A percentile compares a stretch with the other conserved stretches of the same genome.
Conservation (phyloP, 1,284 basidiomycete genomes). For the Apiotrichum laibachii region DNA sequence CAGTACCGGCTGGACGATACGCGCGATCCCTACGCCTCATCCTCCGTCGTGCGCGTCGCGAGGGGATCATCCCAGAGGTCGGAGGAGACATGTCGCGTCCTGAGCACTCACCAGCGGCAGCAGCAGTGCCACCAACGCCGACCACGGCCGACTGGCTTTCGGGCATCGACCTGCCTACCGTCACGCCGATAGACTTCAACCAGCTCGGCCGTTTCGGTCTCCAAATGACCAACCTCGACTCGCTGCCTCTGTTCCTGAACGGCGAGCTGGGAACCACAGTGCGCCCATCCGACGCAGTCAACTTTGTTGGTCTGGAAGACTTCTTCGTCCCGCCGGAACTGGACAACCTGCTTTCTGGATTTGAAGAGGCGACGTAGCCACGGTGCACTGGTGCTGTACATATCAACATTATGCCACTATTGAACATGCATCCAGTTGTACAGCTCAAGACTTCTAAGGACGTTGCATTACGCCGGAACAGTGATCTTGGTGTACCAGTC, state of each 20-base stretch:
- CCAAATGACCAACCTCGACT: constrained; percentile 6
- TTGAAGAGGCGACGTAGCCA: not conserved
- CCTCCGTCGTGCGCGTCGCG: constrained; percentile 69
- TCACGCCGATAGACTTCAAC: not conserved
- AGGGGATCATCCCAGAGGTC: constrained; percentile 51
- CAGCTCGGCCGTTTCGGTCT: not conserved
- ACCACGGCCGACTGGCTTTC: not conserved
- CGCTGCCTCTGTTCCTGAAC: constrained; percentile 30
- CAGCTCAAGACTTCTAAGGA: too few species aligned
- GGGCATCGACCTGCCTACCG: not conserved
- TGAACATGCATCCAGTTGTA: too few species aligned
- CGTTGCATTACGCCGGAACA: too few species aligned
- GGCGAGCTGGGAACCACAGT: constrained; percentile 22
- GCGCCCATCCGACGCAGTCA: constrained; percentile 20
- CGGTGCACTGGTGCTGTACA: too few species aligned
- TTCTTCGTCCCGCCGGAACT: constrained; percentile 31
- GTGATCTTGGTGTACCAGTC: constrained; percentile 27
- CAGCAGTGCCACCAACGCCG: constrained; percentile 7
- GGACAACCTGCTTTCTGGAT: constrained; percentile 9
- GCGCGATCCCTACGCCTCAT: constrained; percentile 77
- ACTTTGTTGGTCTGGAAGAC: constrained; percentile 28
- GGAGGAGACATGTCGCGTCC: not conserved
- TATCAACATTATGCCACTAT: too few species aligned
- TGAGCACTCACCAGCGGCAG: constrained; percentile 12
- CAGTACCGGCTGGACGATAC: constrained; percentile 79